Evolutionary conservation across 1,284 basidiomycete genomes (phyloP), one percentile per base, ranked within the genome.

Genomic region (Apiotrichum sp.): DNA sequence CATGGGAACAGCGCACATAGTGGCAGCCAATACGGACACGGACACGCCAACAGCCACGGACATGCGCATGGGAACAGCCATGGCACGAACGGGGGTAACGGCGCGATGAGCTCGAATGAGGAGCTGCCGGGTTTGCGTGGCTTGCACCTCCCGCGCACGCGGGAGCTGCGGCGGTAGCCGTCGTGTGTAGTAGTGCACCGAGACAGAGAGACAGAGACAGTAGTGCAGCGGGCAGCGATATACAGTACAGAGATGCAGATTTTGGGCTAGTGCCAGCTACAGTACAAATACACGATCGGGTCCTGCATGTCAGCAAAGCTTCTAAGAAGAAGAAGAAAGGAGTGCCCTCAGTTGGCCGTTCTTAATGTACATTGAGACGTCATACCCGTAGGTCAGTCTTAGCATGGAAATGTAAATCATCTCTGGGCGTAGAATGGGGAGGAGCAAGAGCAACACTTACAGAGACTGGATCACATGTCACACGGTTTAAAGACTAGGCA

Each of bases 341-440:
- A 5, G 14, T 41, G 67, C 65, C 68, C 68, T 72, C 68, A 70
- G 63, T 53, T 64, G 66, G 68, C 68, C 68, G 67, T 68, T 69
- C 66, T 71, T 69, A 71, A 65, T 65, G 61, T 70, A 72, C 71
- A 58, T 67, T 59, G 54, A 56, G 57, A 66, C 68, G 60, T 73
- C 71, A 71, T 40, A 43, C 68, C 66, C 68, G 57, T 46, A 39
- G 51, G 58, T 73, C 70, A 64, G 70, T 62, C 59, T 73, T 71
- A 73, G 71, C 71, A 73, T 73, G 70, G 71, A 73, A 69, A 64
- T 65, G 62, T 63, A 65, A 65, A 65, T 71, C 64, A 71, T 73
- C 71, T 34, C 53, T 56, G 66, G 70, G 70, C 68, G 47, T 22
- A 29, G 33, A 29, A 34, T 16, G 34, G 33, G 44, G 52, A 44